These are phyloP conservation scores for Dipteronia dyeriana DNA, from an alignment of 345 rosid species.

Conservation along the genomic window DNA sequence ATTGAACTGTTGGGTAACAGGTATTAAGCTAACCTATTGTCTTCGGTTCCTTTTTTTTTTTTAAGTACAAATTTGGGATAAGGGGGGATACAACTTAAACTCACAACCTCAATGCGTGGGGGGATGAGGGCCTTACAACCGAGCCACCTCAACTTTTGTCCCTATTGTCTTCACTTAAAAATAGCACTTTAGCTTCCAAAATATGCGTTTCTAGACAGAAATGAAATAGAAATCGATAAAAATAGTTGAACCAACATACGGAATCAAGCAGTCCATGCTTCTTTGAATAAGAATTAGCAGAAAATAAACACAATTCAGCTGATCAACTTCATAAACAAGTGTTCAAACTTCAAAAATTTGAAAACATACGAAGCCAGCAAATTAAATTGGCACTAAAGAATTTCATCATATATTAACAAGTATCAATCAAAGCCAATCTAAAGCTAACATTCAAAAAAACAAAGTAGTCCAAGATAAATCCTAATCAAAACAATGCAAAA, in stretches of 20 bases:
- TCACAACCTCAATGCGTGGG: too few species aligned
- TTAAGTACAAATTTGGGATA: too few species aligned
- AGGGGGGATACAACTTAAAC: too few species aligned
- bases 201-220: neutral
- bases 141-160: neutral
- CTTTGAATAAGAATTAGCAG: neutral
- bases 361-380: neutral
- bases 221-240: neutral
- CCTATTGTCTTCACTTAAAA: neutral
- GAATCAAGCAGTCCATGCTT: neutral
- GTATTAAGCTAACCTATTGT: neutral
- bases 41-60: neutral
- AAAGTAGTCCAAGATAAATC: constrained; percentile 1
- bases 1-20: neutral
- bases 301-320: neutral
- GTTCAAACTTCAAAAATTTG: neutral
- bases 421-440: constrained; percentile 13
- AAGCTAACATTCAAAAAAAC: neutral
- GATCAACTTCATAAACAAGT: neutral
- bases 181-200: neutral
- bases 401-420: neutral
- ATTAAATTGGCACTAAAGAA: neutral
- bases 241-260: neutral
- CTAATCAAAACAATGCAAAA: constrained; percentile 1
- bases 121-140: too few species aligned